phyloP scores from a whole-genome alignment of 257 asterid genomes.

The Schizonepeta tenuifolia region DNA sequence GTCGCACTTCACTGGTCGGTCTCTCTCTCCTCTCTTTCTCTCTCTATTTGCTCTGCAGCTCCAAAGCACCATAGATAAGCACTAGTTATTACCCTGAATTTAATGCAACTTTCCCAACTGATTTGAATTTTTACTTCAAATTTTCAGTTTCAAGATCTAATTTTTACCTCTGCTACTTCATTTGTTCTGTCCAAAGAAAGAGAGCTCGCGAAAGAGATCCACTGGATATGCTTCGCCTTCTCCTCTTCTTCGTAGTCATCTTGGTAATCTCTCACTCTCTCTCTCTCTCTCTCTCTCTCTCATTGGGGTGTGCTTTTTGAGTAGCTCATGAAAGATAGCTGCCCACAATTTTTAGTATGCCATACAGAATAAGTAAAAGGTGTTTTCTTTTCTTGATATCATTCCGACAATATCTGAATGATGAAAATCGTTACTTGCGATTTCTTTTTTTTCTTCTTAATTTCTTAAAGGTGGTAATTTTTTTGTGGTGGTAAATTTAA shows the following conservation, averaged over 20 bases:
- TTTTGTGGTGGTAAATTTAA: constrained; percentile 1
- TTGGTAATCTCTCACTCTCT: constrained; percentile 35
- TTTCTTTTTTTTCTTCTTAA: neutral
- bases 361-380: constrained; percentile 4
- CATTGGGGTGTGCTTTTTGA: neutral
- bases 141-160: constrained; percentile 33
- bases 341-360: neutral
- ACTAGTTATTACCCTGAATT: constrained; percentile 5
- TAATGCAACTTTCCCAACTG: constrained; percentile 4
- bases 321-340: neutral
- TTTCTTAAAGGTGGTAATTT: neutral
- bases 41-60: constrained; percentile 19
- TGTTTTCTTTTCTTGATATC: neutral
- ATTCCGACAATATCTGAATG: constrained; percentile 1
- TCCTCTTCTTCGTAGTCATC: constrained; percentile 34
- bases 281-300: neutral
- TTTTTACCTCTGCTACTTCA: constrained; percentile 20
- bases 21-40: constrained; percentile 27
- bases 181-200: constrained; percentile 15
- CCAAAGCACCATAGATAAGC: constrained; percentile 21
- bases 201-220: constrained; percentile 38
- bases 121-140: constrained; percentile 10
- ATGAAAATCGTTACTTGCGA: neutral
- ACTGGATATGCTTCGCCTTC: constrained; percentile 41
- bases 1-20: constrained; percentile 9